Percentiles rank a stretch among this genome's conserved stretches.
Conservation (phyloP, 139 green algal genomes). For the Tetradesmus obliquus region DNA sequence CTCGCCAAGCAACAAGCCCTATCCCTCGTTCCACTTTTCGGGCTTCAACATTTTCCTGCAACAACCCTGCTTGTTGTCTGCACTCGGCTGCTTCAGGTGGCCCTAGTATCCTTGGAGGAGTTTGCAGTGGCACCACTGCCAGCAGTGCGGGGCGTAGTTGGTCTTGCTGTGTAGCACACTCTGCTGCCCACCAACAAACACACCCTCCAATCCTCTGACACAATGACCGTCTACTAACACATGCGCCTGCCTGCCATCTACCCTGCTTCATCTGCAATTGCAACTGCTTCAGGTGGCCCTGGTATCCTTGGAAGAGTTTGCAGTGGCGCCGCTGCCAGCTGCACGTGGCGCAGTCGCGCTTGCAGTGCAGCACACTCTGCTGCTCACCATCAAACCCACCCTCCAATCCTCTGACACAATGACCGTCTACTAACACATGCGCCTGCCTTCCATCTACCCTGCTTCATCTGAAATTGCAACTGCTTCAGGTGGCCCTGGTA, state of each 20-base stretch:
- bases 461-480: neutral
- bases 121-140: slow-evolving; percentile 44
- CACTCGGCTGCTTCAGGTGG: slow-evolving; percentile 19
- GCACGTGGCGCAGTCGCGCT: slow-evolving; percentile 47
- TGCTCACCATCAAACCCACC: too few species aligned
- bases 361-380: neutral
- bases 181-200: too few species aligned
- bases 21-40: too few species aligned
- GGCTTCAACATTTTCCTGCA: too few species aligned
- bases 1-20: too few species aligned
- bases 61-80: too few species aligned
- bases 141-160: slow-evolving; percentile 42
- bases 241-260: too few species aligned
- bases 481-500: slow-evolving; percentile 22
- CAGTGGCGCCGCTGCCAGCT: slow-evolving; percentile 41
- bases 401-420: too few species aligned
- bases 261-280: neutral
- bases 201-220: too few species aligned
- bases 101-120: slow-evolving; percentile 20
- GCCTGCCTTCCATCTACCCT: neutral
- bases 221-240: too few species aligned
- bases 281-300: slow-evolving; percentile 11
- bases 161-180: slow-evolving; percentile 9
- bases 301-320: slow-evolving; percentile 32
- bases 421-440: too few species aligned